Conservation (phyloP, 306 rosid species). For the Dalbergia cultrata region DNA sequence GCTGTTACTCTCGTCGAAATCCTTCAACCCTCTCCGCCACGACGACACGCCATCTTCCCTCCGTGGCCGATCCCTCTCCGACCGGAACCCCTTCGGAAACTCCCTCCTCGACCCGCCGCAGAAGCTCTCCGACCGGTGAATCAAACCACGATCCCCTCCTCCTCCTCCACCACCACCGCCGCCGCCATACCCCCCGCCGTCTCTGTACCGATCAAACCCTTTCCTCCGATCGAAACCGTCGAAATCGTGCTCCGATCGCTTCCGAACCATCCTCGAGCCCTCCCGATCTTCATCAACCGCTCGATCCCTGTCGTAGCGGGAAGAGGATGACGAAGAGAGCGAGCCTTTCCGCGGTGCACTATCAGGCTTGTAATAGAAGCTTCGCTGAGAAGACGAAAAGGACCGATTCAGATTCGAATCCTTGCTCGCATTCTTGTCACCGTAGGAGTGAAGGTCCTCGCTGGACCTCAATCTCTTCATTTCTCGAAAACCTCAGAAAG, state of each 20-base stretch:
- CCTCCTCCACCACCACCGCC: conserved; percentile 57
- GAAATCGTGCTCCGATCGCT: conserved; percentile 85
- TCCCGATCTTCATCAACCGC: conserved; percentile 83
- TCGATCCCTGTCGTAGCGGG: conserved; percentile 78
- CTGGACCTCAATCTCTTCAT: conserved; percentile 96
- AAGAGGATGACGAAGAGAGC: conserved; percentile 60
- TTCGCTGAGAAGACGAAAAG: conserved; percentile 75
- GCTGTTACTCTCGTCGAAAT: conserved; percentile 65
- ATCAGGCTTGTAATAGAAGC: conserved; percentile 71
- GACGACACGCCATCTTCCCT: conserved; percentile 88
- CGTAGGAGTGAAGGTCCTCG: conserved; percentile 83
- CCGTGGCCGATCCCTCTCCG: conserved; percentile 90
- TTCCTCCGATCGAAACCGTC: conserved; percentile 85
- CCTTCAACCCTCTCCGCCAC: conserved; percentile 87
- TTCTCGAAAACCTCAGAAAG: conserved; percentile 24
- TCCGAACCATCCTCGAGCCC: conserved; percentile 69
- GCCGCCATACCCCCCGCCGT: conserved; percentile 49
- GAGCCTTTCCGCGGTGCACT: conserved; percentile 66
- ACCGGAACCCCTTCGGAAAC: conserved; percentile 92
- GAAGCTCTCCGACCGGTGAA: conserved; percentile 92
- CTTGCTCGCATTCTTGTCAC: conserved; percentile 58
- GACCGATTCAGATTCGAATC: conserved; percentile 72
- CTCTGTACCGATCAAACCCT: conserved; percentile 80
- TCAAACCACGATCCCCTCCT: conserved; percentile 65
- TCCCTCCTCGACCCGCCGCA: conserved; percentile 81